Evolutionary conservation across 768 basidiomycete genomes (phyloP).

Genomic region (Termitomyces sp.): DNA sequence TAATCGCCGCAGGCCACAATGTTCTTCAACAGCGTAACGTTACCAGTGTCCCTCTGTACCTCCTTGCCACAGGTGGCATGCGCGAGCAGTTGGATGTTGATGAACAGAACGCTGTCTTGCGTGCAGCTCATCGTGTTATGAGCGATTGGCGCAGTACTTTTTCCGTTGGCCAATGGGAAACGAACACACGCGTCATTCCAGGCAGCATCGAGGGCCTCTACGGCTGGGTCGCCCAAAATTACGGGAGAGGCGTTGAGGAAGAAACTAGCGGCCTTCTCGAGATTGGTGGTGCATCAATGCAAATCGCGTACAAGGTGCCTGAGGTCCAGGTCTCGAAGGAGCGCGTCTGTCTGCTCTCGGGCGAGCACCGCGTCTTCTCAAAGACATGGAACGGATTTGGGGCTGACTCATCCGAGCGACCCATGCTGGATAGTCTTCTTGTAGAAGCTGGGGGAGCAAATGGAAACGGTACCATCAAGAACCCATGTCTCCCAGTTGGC

Average conservation of each 20-base stretch:
- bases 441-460: conserved; percentile 4
- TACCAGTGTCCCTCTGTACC: conserved; percentile 5
- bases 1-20: not conserved
- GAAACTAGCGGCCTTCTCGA: conserved; percentile 9
- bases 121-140: conserved; percentile 2
- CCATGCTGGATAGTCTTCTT: not conserved
- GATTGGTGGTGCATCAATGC: conserved; percentile 12
- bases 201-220: conserved; percentile 10
- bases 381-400: conserved; percentile 13
- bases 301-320: conserved; percentile 10
- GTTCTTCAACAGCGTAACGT: not conserved
- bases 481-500: conserved; percentile 10
- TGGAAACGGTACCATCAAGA: not conserved
- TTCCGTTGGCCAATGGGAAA: conserved; percentile 1
- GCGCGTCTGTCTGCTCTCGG: conserved; percentile 8
- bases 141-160: not conserved
- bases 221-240: conserved; percentile 12
- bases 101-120: not conserved
- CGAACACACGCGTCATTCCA: conserved; percentile 7
- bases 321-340: not conserved
- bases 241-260: conserved; percentile 5
- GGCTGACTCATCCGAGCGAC: not conserved
- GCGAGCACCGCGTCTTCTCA: conserved; percentile 6
- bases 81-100: not conserved
- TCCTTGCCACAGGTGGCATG: conserved; percentile 14